Evolutionary conservation across 768 basidiomycete genomes (phyloP), one percentile per base, ranked within the genome.

Genomic region (Tylopilus balloui): DNA sequence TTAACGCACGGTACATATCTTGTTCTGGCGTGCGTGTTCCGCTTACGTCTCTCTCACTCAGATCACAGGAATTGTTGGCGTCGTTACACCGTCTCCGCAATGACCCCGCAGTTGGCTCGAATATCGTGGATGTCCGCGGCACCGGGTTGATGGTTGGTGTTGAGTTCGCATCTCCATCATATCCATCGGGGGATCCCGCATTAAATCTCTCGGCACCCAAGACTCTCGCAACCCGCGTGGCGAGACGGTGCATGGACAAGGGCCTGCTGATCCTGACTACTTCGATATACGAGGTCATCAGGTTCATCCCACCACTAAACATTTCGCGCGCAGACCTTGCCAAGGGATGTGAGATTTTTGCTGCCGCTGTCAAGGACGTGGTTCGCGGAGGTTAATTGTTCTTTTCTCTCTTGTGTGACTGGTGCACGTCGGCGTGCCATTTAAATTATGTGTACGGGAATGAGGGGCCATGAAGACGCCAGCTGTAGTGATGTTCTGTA

Each of bases 291-390:
- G 87, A 94, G 65, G 86, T 86, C 13, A 73, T 96, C 50, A 76
- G 93, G 61, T 96, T 98, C 74, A 97, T 98, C 60, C 95, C 95
- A 4, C 81, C 95, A 14, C 68, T 97, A 59, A 94, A 91, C 63
- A 79, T 95, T 53, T 79, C 77, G 20, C 67, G 80, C 66, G 78
- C 75, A 64, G 91, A 97, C 63, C 70, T 96, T 72, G 74, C 69
- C 58, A 81, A 82, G 62, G 88, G 88, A 0, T 73, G 72, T 50
- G 60, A 65, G 32, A 82, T 89, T 23, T 90, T 91, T 65, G 72
- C 60, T 28, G 77, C 86, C 61, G 81, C 88, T 9, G 78, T 92
- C 12, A 74, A 77, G 63, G 86, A 89, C 56, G 84, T 87, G 41
- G 70, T 86, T 2, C 70, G 59, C 23, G 81, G 73, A 47, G 69